phyloP scores from a whole-genome alignment of 257 asterid genomes.

The Ophiorrhiza pumila region DNA sequence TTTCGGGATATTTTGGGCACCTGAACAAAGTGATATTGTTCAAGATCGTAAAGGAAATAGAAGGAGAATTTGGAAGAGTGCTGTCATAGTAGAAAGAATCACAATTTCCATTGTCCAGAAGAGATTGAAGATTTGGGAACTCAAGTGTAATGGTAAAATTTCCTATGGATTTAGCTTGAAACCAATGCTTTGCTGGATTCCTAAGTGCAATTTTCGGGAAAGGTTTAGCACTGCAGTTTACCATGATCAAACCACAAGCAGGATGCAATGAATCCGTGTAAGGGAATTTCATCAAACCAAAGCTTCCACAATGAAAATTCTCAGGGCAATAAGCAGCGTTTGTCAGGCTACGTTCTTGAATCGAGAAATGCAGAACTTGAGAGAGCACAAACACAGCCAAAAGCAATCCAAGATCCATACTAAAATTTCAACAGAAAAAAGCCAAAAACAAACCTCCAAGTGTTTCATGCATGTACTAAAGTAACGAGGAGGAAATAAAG shows the following conservation, averaged over 20 bases:
- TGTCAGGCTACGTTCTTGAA: neutral
- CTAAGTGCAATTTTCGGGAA: slow-evolving; percentile 24
- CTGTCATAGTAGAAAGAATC: neutral
- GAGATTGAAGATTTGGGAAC: neutral
- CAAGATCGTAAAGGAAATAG: slow-evolving; percentile 7
- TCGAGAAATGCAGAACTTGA: neutral
- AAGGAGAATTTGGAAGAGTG: slow-evolving; percentile 7
- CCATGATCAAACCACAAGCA: slow-evolving; percentile 34
- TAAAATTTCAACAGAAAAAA: neutral
- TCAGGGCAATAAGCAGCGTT: neutral
- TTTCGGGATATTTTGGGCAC: neutral
- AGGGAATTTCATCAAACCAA: slow-evolving; percentile 28
- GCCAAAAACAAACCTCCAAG: neutral
- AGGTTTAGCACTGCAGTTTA: neutral
- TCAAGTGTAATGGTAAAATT: neutral
- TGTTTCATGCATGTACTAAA: neutral
- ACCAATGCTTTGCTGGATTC: slow-evolving; percentile 5
- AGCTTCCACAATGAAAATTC: slow-evolving; percentile 22
- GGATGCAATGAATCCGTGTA: neutral
- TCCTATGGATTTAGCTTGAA: neutral
- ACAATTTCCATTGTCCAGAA: neutral
- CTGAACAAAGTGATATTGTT: slow-evolving; percentile 24
- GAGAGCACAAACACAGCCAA: neutral
- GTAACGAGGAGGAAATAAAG: rapidly evolving
- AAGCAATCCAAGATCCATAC: slow-evolving; percentile 9